Percentiles rank a stretch among this genome's conserved stretches.
Evolutionary conservation across 352 stramenopile genomes (phyloP).

Genomic region (Globisporangium polare): DNA sequence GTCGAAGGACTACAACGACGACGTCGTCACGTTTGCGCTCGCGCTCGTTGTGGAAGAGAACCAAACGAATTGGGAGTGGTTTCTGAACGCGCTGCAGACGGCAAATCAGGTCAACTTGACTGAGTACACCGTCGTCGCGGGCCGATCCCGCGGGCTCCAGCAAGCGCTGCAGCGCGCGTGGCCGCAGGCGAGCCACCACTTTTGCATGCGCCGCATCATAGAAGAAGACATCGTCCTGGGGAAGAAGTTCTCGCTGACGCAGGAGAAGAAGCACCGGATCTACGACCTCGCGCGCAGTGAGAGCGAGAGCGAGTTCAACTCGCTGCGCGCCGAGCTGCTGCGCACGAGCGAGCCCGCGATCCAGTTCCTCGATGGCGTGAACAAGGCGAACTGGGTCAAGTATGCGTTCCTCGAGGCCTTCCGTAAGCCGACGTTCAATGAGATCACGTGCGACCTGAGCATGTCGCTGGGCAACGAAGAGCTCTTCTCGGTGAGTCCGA

Average conservation of each 20-base stretch:
- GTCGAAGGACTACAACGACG: conserved; percentile 76
- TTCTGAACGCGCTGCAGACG: conserved; percentile 46
- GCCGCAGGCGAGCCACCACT: conserved; percentile 60
- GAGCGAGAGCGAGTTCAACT: conserved; percentile 67
- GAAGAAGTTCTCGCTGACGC: conserved; percentile 59
- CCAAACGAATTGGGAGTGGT: conserved; percentile 76
- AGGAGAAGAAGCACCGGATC: conserved; percentile 63
- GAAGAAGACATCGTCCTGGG: conserved; percentile 59
- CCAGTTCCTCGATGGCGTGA: conserved; percentile 52
- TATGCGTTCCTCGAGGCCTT: conserved; percentile 70
- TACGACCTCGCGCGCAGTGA: conserved; percentile 67
- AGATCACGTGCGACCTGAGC: conserved; percentile 62
- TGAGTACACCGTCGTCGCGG: conserved; percentile 68
- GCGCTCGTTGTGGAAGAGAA: conserved; percentile 64
- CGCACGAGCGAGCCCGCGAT: conserved; percentile 51
- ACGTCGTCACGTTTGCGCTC: conserved; percentile 58
- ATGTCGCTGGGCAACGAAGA: conserved; percentile 40
- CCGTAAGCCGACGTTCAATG: conserved; percentile 65
- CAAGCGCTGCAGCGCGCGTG: conserved; percentile 44
- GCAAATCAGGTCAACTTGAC: conserved; percentile 41
- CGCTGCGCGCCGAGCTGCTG: conserved; percentile 43
- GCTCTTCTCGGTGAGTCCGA: conserved; percentile 32
- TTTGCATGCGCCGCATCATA: conserved; percentile 68
- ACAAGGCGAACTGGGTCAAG: conserved; percentile 66
- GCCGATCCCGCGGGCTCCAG: conserved; percentile 47